Base-by-base conservation (phyloP, 2,329 filamentous ascomycete genomes). In the Sclerotinia subarctica region DNA sequence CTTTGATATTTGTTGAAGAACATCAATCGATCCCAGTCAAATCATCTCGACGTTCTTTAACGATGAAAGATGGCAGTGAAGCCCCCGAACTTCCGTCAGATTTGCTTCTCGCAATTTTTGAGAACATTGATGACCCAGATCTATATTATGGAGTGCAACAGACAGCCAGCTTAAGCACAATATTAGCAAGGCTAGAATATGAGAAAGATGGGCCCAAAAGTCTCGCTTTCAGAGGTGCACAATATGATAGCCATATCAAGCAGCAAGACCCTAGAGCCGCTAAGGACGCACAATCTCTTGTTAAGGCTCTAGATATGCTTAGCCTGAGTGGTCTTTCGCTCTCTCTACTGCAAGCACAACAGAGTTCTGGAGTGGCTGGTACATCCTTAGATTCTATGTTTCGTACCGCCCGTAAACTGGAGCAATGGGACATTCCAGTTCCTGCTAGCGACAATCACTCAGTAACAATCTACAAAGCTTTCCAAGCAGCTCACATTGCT, bases 81-180 rank as follows among this genome's bases (percentile, higher is more conserved):
- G 59, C 68, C 26, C 76, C 82, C 58, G 70, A 74, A 15, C 80
- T 88, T 35, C 85, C 91, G 8, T 84, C 86, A 4, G 87, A 91
- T 42, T 83, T 96, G 1, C 82, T 98, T 17, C 83, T 97, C 56
- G 82, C 86, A 0, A 94, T 99, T 3, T 99, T 95, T 77, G 90
- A 92, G 76, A 94, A 92, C 70, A 91, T 99, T 58, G 94, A 97
- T 76, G 96, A 99, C 75, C 94, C 94, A 1, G 95, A 99, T 78
- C 90, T 93, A 0, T 99, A 96, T 78, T 99, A 99, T 76, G 96
- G 95, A 5, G 84, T 97, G 10, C 87, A 92, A 53, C 91, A 96
- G 78, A 86, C 87, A 52, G 86, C 93, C 8, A 93, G 88, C 68
- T 80, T 99, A 21, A 83, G 86, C 21, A 92, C 90, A 15, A 90